A percentile compares a stretch with the other conserved stretches of the same genome.
phyloP scores from a whole-genome alignment of 129 eudicot genomes.

The Dittrichia graveolens region DNA sequence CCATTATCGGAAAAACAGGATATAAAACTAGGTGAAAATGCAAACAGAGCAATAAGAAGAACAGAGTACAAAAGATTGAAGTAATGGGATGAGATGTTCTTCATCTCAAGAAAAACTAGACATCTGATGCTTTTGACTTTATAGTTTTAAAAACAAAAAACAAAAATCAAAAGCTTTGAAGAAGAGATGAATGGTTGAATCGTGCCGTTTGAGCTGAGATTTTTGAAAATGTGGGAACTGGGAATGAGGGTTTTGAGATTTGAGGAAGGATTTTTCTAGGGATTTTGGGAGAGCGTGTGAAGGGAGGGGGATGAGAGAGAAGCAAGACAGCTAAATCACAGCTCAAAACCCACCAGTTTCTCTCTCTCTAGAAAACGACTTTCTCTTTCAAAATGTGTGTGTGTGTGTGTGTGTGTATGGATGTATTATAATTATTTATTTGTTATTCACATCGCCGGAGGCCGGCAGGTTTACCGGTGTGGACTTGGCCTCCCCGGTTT shows the following conservation, averaged over 20 bases:
- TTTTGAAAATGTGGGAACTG: slow-evolving; percentile 5
- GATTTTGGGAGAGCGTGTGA: slow-evolving; percentile 50
- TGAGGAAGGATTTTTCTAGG: slow-evolving; percentile 56
- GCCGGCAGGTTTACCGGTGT: slow-evolving; percentile 39
- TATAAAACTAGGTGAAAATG: background rate
- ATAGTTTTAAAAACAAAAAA: background rate
- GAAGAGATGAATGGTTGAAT: background rate
- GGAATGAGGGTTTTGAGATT: slow-evolving; percentile 31
- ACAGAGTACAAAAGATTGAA: slow-evolving; percentile 17
- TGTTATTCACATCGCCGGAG: slow-evolving; percentile 17
- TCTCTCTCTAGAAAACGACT: slow-evolving; percentile 18
- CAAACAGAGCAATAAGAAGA: background rate
- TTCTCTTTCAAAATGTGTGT: slow-evolving; percentile 22
- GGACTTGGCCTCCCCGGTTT: slow-evolving; percentile 19
- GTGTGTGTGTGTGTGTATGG: background rate
- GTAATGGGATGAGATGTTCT: slow-evolving; percentile 33
- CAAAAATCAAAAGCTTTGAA: background rate
- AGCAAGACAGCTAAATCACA: slow-evolving; percentile 84
- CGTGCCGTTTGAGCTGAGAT: background rate
- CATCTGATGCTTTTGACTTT: slow-evolving; percentile 41
- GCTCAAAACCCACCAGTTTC: slow-evolving; percentile 87
- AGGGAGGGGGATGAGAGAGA: slow-evolving; percentile 21
- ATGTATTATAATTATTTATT: slow-evolving; percentile 10
- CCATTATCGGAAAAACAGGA: slow-evolving; percentile 17
- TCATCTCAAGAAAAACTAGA: slow-evolving; percentile 52